A percentile compares a stretch with the other conserved stretches of the same genome.
These are phyloP conservation scores for Psidium guajava DNA, from an alignment of 345 rosid species.

Conservation along the genomic window DNA sequence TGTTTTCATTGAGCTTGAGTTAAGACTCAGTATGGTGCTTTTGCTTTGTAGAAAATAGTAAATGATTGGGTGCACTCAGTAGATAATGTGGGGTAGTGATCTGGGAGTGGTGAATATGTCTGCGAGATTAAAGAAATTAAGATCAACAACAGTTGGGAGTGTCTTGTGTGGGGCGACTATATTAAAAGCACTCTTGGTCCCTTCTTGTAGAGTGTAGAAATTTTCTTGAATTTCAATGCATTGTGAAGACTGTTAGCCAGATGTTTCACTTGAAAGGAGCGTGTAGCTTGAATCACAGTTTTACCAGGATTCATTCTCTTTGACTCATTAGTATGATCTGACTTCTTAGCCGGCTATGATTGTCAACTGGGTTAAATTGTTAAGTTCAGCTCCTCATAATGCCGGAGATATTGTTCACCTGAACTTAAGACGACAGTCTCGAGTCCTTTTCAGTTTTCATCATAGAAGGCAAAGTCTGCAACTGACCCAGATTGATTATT, in stretches of 20 bases:
- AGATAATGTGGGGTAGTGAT: background rate
- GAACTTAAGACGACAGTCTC: background rate
- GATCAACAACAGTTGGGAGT: background rate
- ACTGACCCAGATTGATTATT: background rate
- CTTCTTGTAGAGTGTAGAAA: background rate
- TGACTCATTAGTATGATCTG: background rate
- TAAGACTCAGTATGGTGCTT: background rate
- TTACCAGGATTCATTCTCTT: background rate
- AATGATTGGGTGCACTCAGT: background rate
- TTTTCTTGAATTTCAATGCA: background rate
- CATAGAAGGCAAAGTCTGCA: background rate
- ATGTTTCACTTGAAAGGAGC: background rate
- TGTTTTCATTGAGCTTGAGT: background rate
- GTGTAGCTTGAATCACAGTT: background rate
- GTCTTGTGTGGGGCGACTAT: background rate
- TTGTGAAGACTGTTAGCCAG: constrained; percentile 46
- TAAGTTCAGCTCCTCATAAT: background rate
- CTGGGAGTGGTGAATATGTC: background rate
- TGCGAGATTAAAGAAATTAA: background rate
- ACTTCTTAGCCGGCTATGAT: background rate
- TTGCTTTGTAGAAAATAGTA: background rate
- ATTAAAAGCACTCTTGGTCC: background rate
- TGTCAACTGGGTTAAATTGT: background rate
- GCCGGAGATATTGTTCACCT: background rate
- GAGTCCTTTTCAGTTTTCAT: background rate